These are phyloP conservation scores for Fraxinus anomala DNA, from an alignment of 257 asterid genomes.

Conservation along the genomic window DNA sequence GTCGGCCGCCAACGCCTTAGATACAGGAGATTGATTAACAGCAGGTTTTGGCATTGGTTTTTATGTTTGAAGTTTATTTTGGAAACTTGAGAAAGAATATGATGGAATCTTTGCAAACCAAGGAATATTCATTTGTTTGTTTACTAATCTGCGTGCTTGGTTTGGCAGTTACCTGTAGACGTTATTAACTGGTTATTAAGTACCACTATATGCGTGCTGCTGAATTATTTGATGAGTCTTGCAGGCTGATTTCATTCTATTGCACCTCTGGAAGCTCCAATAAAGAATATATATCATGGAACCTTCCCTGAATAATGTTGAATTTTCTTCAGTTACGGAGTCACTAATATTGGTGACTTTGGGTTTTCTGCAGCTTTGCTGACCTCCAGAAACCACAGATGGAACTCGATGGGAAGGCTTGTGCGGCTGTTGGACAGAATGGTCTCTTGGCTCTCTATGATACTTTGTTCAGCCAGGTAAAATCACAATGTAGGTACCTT, in stretches of 20 bases:
- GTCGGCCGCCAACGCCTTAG: constrained; percentile 93
- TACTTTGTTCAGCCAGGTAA: constrained; percentile 93
- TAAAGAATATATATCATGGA: background rate
- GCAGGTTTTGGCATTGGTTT: constrained; percentile 59
- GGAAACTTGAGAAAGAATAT: constrained; percentile 16
- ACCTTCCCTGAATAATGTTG: background rate
- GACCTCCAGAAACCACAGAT: constrained; percentile 95
- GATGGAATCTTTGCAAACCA: constrained; percentile 16
- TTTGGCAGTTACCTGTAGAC: background rate
- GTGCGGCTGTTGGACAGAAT: constrained; percentile 99
- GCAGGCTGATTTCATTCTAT: background rate
- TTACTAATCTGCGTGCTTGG: background rate
- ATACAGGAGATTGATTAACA: constrained; percentile 70
- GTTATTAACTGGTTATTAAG: background rate
- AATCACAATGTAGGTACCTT: background rate
- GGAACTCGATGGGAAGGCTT: constrained; percentile 98
- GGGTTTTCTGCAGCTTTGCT: constrained; percentile 64
- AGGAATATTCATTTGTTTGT: background rate
- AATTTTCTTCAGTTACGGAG: constrained; percentile 1
- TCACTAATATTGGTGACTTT: constrained; percentile 2
- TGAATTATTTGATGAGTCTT: background rate
- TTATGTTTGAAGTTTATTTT: background rate
- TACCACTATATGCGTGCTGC: background rate
- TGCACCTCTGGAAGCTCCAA: background rate
- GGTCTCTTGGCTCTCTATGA: constrained; percentile 98